These are phyloP conservation scores for Antrodiella citrinella DNA, from an alignment of 768 basidiomycete genomes.

Conservation along the genomic window DNA sequence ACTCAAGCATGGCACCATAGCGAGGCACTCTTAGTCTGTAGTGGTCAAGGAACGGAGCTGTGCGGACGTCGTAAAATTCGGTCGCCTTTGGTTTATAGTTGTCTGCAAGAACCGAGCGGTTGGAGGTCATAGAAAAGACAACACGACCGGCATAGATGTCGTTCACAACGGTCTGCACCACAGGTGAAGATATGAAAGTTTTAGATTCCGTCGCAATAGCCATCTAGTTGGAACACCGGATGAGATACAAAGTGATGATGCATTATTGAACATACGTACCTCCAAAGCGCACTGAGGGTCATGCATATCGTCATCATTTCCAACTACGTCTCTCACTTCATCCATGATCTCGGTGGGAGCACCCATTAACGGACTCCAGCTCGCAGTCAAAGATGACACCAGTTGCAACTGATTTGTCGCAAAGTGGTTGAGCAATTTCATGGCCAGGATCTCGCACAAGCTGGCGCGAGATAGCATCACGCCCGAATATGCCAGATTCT, in stretches of 20 bases:
- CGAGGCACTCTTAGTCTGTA: slow-evolving; percentile 81
- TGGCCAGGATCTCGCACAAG: slow-evolving; percentile 82
- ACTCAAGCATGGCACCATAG: slow-evolving; percentile 72
- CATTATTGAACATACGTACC: slow-evolving; percentile 45
- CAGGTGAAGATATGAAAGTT: slow-evolving; percentile 70
- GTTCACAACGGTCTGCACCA: slow-evolving; percentile 81
- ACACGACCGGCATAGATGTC: slow-evolving; percentile 82
- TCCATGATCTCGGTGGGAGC: slow-evolving; percentile 59
- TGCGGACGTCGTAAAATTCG: slow-evolving; percentile 60
- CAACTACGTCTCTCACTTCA: slow-evolving; percentile 51
- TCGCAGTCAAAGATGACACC: slow-evolving; percentile 69
- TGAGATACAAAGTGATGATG: neutral
- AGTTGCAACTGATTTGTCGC: slow-evolving; percentile 70
- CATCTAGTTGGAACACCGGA: no score
- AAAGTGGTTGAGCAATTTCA: slow-evolving; percentile 75
- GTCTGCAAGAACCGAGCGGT: slow-evolving; percentile 77
- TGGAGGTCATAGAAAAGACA: slow-evolving; percentile 50
- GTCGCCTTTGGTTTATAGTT: slow-evolving; percentile 79
- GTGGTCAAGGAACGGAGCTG: slow-evolving; percentile 73
- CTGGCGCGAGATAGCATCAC: slow-evolving; percentile 66
- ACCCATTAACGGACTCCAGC: slow-evolving; percentile 81
- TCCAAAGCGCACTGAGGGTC: slow-evolving; percentile 80
- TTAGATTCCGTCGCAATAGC: slow-evolving; percentile 84
- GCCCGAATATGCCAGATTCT: slow-evolving; percentile 69
- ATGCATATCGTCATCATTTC: slow-evolving; percentile 55